Percentiles rank a stretch among this genome's conserved stretches.
These are phyloP conservation scores for Pseudocercospora crystallina DNA, from an alignment of 2,329 filamentous ascomycete genomes.

Conservation along the genomic window DNA sequence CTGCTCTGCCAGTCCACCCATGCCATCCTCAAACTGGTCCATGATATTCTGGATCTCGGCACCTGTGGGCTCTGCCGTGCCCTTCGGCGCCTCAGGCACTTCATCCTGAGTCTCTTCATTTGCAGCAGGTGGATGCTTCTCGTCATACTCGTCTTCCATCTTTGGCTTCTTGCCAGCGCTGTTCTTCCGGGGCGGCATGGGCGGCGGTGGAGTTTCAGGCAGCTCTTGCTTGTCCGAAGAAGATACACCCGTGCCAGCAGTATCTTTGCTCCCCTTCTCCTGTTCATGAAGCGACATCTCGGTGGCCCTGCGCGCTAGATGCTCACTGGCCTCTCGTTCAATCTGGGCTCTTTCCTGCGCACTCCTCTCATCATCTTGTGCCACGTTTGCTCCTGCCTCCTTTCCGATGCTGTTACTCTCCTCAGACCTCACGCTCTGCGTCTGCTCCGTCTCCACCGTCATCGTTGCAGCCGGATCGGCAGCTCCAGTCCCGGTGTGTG, in stretches of 20 bases:
- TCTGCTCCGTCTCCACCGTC: slow-evolving; percentile 2
- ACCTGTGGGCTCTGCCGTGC: slow-evolving; percentile 42
- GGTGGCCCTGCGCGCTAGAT: slow-evolving; percentile 31
- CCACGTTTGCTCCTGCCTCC: neutral
- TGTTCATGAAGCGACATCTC: slow-evolving; percentile 24
- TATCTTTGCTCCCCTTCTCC: neutral
- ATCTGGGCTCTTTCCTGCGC: slow-evolving; percentile 22
- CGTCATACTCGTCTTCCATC: slow-evolving; percentile 27
- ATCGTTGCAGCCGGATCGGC: neutral
- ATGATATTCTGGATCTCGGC: slow-evolving; percentile 96
- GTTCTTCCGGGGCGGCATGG: slow-evolving; percentile 34
- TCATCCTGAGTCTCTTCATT: slow-evolving; percentile 28
- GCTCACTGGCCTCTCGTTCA: slow-evolving; percentile 32
- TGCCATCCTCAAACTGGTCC: slow-evolving; percentile 84
- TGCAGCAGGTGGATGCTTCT: slow-evolving; percentile 29
- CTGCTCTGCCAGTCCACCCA: slow-evolving; percentile 59
- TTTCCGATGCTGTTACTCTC: neutral
- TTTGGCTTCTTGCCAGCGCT: slow-evolving; percentile 13
- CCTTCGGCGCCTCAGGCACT: slow-evolving; percentile 51
- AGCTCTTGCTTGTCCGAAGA: slow-evolving; percentile 20
- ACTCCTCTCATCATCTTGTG: slow-evolving; percentile 11
- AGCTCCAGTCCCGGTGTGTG: slow-evolving; percentile 4
- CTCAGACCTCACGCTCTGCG: slow-evolving; percentile 4
- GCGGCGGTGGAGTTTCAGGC: slow-evolving; percentile 31
- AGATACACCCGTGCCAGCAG: neutral